Evolutionary conservation across 192 early-diverging fungal genomes (phyloP).

Genomic region (Coemansia nantahalensis): DNA sequence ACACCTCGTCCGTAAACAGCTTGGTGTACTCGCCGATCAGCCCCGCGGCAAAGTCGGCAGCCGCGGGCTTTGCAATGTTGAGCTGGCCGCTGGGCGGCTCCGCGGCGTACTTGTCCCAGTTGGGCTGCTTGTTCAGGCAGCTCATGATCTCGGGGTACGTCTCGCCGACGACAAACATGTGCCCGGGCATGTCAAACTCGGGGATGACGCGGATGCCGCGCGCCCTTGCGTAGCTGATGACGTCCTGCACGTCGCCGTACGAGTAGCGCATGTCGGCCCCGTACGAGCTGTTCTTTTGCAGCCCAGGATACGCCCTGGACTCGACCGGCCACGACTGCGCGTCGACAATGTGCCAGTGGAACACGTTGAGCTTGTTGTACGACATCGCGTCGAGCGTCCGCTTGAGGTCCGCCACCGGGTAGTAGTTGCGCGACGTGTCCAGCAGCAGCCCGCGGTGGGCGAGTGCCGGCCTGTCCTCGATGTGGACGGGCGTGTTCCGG

Average conservation of each 20-base stretch:
- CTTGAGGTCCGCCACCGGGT: slow-evolving; percentile 55
- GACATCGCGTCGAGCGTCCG: slow-evolving; percentile 68
- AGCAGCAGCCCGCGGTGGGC: slow-evolving; percentile 67
- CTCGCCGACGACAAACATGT: slow-evolving; percentile 59
- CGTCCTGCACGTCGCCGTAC: slow-evolving; percentile 62
- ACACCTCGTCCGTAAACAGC: slow-evolving; percentile 67
- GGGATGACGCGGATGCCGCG: slow-evolving; percentile 89
- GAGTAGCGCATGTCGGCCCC: slow-evolving; percentile 63
- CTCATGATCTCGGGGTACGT: slow-evolving; percentile 58
- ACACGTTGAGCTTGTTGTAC: slow-evolving; percentile 72
- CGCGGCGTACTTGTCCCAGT: slow-evolving; percentile 61
- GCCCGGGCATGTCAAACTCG: slow-evolving; percentile 87
- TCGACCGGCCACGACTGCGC: slow-evolving; percentile 71
- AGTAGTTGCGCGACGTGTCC: slow-evolving; percentile 71
- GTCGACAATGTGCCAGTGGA: slow-evolving; percentile 79
- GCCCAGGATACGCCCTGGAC: slow-evolving; percentile 59
- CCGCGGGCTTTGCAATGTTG: slow-evolving; percentile 64
- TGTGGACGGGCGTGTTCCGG: slow-evolving; percentile 56
- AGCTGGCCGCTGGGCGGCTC: too few relatives aligned
- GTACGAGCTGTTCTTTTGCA: slow-evolving; percentile 67
- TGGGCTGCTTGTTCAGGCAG: slow-evolving; percentile 61
- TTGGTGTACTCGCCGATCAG: slow-evolving; percentile 66
- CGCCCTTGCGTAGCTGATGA: slow-evolving; percentile 71
- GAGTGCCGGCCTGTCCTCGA: slow-evolving; percentile 62
- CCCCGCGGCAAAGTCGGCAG: slow-evolving; percentile 59